Percentiles rank a stretch among this genome's conserved stretches.
phyloP scores from a whole-genome alignment of 2,329 filamentous ascomycete genomes.

The Sphaerulina musiva region DNA sequence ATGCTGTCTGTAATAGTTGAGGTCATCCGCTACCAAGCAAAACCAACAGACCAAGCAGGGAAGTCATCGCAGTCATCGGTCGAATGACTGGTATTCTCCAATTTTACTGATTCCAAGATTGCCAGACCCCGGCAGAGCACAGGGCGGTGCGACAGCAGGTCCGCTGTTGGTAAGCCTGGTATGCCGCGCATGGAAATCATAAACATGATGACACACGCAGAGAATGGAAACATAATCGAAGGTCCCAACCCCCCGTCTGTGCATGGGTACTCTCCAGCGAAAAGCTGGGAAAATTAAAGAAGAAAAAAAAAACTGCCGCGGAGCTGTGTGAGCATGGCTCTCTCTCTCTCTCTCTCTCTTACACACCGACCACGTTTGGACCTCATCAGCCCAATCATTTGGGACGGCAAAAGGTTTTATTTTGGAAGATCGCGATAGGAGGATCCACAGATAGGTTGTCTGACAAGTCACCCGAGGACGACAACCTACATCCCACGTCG shows the following conservation, averaged over 20 bases:
- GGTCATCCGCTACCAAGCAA: neutral
- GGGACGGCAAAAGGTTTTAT: neutral
- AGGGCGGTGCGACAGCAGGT: neutral
- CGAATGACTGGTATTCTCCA: neutral
- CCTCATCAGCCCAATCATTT: conserved; percentile 1
- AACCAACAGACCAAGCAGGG: neutral
- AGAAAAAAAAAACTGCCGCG: neutral
- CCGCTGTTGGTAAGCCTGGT: neutral
- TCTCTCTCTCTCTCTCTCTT: too few species aligned
- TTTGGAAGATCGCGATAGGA: neutral
- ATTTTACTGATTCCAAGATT: neutral
- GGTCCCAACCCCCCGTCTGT: neutral
- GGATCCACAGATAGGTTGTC: neutral
- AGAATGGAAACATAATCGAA: neutral
- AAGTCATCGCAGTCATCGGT: neutral
- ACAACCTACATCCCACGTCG: too few species aligned
- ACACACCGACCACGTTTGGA: neutral
- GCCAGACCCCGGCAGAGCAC: neutral
- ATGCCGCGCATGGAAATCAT: neutral
- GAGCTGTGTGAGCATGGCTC: neutral
- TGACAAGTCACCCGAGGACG: neutral
- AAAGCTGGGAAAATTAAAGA: neutral
- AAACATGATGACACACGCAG: neutral
- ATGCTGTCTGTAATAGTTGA: neutral
- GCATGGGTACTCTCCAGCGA: conserved; percentile 4